Evolutionary conservation across 1,284 basidiomycete genomes (phyloP).

Genomic region (Volvariella volvacea): DNA sequence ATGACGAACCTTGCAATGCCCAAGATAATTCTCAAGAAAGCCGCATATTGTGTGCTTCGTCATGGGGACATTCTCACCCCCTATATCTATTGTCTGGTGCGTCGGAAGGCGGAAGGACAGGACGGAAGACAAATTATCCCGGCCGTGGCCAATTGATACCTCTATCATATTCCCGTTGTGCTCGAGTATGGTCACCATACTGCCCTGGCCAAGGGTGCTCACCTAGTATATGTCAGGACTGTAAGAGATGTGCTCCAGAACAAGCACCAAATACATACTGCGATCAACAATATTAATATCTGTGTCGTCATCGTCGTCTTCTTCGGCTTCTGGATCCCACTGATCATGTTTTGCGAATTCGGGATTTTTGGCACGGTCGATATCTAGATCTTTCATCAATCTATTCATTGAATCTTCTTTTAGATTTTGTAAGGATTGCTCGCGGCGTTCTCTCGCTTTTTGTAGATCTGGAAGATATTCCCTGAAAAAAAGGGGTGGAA

Average conservation of each 20-base stretch:
- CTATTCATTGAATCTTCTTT: constrained; percentile 78
- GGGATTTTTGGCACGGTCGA: constrained; percentile 59
- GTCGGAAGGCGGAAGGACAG: too few relatives aligned
- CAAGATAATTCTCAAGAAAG: too few relatives aligned
- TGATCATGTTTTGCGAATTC: constrained; percentile 43
- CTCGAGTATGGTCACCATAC: constrained; percentile 61
- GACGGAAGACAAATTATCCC: constrained; percentile 17
- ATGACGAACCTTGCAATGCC: too few relatives aligned
- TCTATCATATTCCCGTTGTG: constrained; percentile 41
- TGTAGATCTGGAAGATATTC: constrained; percentile 91
- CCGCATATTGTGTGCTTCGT: too few relatives aligned
- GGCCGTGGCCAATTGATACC: constrained; percentile 63
- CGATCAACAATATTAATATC: constrained; percentile 63
- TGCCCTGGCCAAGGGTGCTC: constrained; percentile 63
- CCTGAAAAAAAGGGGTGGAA: constrained; percentile 41
- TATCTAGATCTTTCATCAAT: constrained; percentile 81
- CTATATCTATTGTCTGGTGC: too few relatives aligned
- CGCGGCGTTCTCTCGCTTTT: constrained; percentile 54
- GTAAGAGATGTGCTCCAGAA: constrained; percentile 1
- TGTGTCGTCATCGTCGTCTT: constrained; percentile 55
- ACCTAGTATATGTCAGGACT: constrained; percentile 29
- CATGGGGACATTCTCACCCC: too few relatives aligned
- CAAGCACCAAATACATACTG: constrained; percentile 37
- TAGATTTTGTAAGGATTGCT: constrained; percentile 57
- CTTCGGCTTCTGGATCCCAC: constrained; percentile 55